Evolutionary conservation across 371 early-diverging fungal genomes (phyloP).

Genomic region (Actinomortierella ambigua): DNA sequence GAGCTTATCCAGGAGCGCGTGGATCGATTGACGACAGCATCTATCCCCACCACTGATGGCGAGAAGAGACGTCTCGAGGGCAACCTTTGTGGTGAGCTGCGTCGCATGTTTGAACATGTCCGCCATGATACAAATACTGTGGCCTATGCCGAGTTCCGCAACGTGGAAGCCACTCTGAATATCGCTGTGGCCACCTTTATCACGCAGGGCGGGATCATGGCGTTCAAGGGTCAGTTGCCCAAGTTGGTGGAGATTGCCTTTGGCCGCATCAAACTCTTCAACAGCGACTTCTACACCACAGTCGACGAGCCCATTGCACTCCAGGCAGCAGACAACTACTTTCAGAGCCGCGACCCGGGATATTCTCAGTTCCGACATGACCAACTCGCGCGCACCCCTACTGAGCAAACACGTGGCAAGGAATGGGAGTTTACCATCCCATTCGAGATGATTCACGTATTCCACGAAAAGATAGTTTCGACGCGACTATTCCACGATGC

Average conservation of each 20-base stretch:
- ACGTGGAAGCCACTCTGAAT: slow-evolving; percentile 3
- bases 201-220: slow-evolving; percentile 15
- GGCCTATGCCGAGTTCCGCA: slow-evolving; percentile 10
- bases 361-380: slow-evolving; percentile 3
- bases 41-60: slow-evolving; percentile 1
- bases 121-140: not conserved
- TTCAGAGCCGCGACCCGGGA: slow-evolving; percentile 1
- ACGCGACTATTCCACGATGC: slow-evolving; percentile 3
- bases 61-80: slow-evolving; percentile 10
- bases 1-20: slow-evolving; percentile 7
- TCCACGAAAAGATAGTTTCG: slow-evolving; percentile 13
- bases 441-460: slow-evolving; percentile 6
- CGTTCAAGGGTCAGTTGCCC: slow-evolving; percentile 14
- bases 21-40: slow-evolving; percentile 15
- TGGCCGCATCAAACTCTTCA: slow-evolving; percentile 10
- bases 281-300: slow-evolving; percentile 6
- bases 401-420: slow-evolving; percentile 11
- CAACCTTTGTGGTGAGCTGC: slow-evolving; percentile 12
- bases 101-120: slow-evolving; percentile 2
- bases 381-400: slow-evolving; percentile 1
- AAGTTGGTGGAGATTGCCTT: slow-evolving; percentile 16
- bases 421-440: slow-evolving; percentile 13
- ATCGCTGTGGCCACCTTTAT: slow-evolving; percentile 8
- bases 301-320: slow-evolving; percentile 17
- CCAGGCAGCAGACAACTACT: slow-evolving; percentile 17